A percentile compares a stretch with the other conserved stretches of the same genome.
Evolutionary conservation across 345 rosid genomes (phyloP).

Genomic region (Psidium friedrichsthalianum): DNA sequence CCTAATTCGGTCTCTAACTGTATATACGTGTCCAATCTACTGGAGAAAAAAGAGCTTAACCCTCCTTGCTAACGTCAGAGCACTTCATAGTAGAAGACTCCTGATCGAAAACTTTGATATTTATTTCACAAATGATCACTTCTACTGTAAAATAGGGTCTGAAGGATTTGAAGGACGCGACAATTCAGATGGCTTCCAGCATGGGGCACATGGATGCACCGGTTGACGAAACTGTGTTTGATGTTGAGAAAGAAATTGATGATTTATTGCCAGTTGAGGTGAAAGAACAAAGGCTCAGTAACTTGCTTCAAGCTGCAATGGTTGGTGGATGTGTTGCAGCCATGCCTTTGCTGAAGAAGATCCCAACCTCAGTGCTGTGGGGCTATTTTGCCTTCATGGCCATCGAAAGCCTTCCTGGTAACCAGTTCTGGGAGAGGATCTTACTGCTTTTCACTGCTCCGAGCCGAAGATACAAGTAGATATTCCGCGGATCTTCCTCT

Average conservation of each 20-base stretch:
- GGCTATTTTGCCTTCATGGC: slow-evolving; percentile 97
- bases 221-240: slow-evolving; percentile 53
- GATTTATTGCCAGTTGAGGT: slow-evolving; percentile 83
- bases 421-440: slow-evolving; percentile 93
- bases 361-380: slow-evolving; percentile 91
- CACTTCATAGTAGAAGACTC: not conserved
- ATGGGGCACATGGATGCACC: slow-evolving; percentile 4
- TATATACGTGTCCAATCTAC: not conserved
- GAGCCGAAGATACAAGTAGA: slow-evolving; percentile 86
- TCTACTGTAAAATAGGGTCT: slow-evolving; percentile 1
- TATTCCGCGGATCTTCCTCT: slow-evolving; percentile 1
- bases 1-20: not conserved
- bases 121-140: not conserved
- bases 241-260: slow-evolving; percentile 80
- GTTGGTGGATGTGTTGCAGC: slow-evolving; percentile 81
- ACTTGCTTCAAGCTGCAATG: slow-evolving; percentile 80
- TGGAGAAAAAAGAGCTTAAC: not conserved
- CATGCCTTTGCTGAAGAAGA: slow-evolving; percentile 77
- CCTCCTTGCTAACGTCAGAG: not conserved
- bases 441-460: slow-evolving; percentile 77
- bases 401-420: slow-evolving; percentile 87
- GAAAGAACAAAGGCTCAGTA: slow-evolving; percentile 89
- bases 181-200: slow-evolving; percentile 4
- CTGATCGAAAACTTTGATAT: not conserved
- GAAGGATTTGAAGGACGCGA: slow-evolving; percentile 9